A percentile compares a stretch with the other conserved stretches of the same genome.
Conservation (phyloP, 2,329 filamentous ascomycete species). For the Cladobotryum mycophilum region DNA sequence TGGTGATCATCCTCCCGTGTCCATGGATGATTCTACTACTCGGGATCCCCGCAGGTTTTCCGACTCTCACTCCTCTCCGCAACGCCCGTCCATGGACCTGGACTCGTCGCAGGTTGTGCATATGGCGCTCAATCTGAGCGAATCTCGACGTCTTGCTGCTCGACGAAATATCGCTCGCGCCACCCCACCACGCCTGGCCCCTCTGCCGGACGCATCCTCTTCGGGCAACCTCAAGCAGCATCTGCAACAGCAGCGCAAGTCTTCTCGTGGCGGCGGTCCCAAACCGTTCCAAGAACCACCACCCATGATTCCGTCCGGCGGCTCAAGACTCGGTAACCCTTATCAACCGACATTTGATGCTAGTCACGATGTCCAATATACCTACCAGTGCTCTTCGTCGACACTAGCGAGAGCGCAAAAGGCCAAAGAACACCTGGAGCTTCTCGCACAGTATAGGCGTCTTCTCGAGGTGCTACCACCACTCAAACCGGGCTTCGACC, state of each 20-base stretch:
- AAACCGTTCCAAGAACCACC: conserved; percentile 39
- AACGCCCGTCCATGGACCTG: conserved; percentile 41
- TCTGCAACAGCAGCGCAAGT: conserved; percentile 63
- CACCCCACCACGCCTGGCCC: conserved; percentile 44
- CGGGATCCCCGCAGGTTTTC: neutral
- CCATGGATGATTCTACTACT: neutral
- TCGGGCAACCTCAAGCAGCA: conserved; percentile 60
- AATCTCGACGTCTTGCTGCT: conserved; percentile 63
- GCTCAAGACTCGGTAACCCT: conserved; percentile 36
- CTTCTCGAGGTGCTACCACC: conserved; percentile 75
- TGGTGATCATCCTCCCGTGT: neutral
- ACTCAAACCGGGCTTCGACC: conserved; percentile 44
- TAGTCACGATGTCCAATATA: conserved; percentile 39
- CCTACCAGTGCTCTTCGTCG: conserved; percentile 67
- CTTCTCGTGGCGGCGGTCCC: conserved; percentile 56
- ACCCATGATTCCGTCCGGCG: conserved; percentile 35
- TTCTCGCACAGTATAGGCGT: conserved; percentile 77
- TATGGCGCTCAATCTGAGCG: conserved; percentile 82
- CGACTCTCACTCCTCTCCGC: conserved; percentile 13
- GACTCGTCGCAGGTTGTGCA: conserved; percentile 89
- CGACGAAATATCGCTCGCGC: conserved; percentile 50
- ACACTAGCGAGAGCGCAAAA: conserved; percentile 79
- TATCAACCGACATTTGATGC: conserved; percentile 43
- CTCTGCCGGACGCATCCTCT: conserved; percentile 45
- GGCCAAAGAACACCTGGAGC: conserved; percentile 77